Evolutionary conservation across 805 yeast species (phyloP).

Genomic region (Lipomyces starkeyi): DNA sequence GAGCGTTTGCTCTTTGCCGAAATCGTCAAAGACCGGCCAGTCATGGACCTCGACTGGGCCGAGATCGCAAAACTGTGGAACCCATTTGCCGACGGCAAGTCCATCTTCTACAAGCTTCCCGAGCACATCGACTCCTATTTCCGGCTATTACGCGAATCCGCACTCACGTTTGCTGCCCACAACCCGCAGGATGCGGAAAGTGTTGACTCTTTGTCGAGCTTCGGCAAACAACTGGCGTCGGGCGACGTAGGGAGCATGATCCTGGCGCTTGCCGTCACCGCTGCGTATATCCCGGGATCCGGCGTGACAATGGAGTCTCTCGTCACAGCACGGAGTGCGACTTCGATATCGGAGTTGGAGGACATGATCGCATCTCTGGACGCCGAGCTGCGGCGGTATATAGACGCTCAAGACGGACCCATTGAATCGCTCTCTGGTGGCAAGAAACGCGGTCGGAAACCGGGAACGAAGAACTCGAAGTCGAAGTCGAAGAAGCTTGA

Average conservation of each 20-base stretch:
- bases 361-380: slow-evolving; percentile 13
- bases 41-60: slow-evolving; percentile 14
- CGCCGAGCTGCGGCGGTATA: slow-evolving; percentile 11
- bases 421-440: slow-evolving; percentile 5
- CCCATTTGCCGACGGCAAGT: slow-evolving; percentile 26
- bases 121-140: slow-evolving; percentile 27
- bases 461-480: slow-evolving; percentile 17
- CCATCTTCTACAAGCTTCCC: slow-evolving; percentile 31
- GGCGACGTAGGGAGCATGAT: slow-evolving; percentile 16
- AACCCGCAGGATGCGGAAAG: background rate
- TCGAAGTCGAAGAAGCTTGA: slow-evolving; percentile 5
- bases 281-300: slow-evolving; percentile 26
- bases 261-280: slow-evolving; percentile 28
- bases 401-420: slow-evolving; percentile 9
- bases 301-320: slow-evolving; percentile 19
- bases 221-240: slow-evolving; percentile 6
- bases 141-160: slow-evolving; percentile 18
- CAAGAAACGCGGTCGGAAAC: slow-evolving; percentile 24
- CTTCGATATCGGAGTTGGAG: slow-evolving; percentile 6
- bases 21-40: slow-evolving; percentile 14
- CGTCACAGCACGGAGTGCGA: slow-evolving; percentile 19
- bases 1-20: slow-evolving; percentile 33
- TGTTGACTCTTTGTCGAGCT: background rate
- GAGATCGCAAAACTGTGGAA: slow-evolving; percentile 26
- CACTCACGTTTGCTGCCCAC: slow-evolving; percentile 8